These are phyloP conservation scores for Symmetrospora coprosmae DNA, from an alignment of 768 basidiomycete species.

Conservation along the genomic window DNA sequence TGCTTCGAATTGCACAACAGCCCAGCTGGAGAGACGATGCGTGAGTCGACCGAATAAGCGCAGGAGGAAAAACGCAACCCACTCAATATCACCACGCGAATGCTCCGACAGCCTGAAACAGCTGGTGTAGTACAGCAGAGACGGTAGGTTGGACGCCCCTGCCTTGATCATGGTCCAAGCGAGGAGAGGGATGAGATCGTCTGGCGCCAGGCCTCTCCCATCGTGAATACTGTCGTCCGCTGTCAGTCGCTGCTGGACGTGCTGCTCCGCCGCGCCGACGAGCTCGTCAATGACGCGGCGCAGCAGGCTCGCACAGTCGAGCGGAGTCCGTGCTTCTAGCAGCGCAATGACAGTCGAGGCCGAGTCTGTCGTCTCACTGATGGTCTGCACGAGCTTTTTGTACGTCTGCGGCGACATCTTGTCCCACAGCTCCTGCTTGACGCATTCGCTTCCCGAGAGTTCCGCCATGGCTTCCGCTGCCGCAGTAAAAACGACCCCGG, in stretches of 20 bases:
- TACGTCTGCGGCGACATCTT: conserved; percentile 4
- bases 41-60: background rate
- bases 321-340: conserved; percentile 23
- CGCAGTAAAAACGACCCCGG: background rate
- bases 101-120: conserved; percentile 15
- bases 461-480: conserved; percentile 1
- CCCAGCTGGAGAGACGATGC: conserved; percentile 15
- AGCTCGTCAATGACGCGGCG: conserved; percentile 23
- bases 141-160: conserved; percentile 8
- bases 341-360: conserved; percentile 10
- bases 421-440: background rate
- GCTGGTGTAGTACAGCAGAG: conserved; percentile 22
- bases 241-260: background rate
- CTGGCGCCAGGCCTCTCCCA: conserved; percentile 16
- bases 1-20: conserved; percentile 28
- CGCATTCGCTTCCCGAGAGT: conserved; percentile 2
- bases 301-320: conserved; percentile 16
- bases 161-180: conserved; percentile 23
- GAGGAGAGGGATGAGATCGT: conserved; percentile 26
- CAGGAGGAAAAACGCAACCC: background rate
- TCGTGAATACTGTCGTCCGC: background rate
- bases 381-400: conserved; percentile 6
- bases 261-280: conserved; percentile 8
- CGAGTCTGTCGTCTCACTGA: conserved; percentile 4
- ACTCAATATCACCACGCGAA: conserved; percentile 22